Conservation (phyloP, 805 yeast genomes). For the Alloascoidea africana region DNA sequence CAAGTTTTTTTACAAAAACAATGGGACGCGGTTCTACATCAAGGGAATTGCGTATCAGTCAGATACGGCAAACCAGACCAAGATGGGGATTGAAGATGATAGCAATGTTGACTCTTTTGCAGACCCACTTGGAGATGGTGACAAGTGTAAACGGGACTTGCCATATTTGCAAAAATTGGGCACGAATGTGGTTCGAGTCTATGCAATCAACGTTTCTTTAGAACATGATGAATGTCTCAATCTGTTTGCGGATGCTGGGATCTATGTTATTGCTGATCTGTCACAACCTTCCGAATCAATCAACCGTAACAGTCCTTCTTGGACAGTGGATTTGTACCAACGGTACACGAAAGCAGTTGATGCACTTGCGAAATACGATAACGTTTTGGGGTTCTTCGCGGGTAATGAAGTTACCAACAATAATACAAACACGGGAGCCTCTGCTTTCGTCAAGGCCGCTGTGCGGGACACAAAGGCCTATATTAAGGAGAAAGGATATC, state of each 20-base stretch:
- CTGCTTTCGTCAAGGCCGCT: slow-evolving; percentile 96
- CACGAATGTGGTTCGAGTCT: slow-evolving; percentile 73
- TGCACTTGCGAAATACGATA: slow-evolving; percentile 57
- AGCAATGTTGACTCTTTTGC: slow-evolving; percentile 44
- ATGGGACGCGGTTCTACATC: slow-evolving; percentile 74
- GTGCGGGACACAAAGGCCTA: slow-evolving; percentile 77
- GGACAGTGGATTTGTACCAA: slow-evolving; percentile 57
- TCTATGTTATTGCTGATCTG: slow-evolving; percentile 81
- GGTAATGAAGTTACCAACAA: slow-evolving; percentile 95
- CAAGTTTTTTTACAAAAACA: slow-evolving; percentile 58
- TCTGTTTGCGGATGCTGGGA: slow-evolving; percentile 67
- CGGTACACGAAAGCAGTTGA: slow-evolving; percentile 80
- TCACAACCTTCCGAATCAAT: slow-evolving; percentile 76
- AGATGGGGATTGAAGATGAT: too few relatives aligned
- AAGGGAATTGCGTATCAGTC: slow-evolving; percentile 85
- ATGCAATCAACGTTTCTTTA: slow-evolving; percentile 60
- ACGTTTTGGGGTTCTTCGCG: slow-evolving; percentile 88
- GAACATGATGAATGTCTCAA: slow-evolving; percentile 72
- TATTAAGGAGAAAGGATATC: slow-evolving; percentile 48
- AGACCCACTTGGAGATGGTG: slow-evolving; percentile 69
- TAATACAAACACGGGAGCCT: slow-evolving; percentile 65
- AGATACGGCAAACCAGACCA: slow-evolving; percentile 37
- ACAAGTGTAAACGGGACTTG: slow-evolving; percentile 65
- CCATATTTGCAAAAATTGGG: slow-evolving; percentile 53
- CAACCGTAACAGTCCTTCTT: slow-evolving; percentile 58